These are phyloP conservation scores for Arxiozyma heterogenica DNA, from an alignment of 1,139 yeast genomes.

Conservation along the genomic window DNA sequence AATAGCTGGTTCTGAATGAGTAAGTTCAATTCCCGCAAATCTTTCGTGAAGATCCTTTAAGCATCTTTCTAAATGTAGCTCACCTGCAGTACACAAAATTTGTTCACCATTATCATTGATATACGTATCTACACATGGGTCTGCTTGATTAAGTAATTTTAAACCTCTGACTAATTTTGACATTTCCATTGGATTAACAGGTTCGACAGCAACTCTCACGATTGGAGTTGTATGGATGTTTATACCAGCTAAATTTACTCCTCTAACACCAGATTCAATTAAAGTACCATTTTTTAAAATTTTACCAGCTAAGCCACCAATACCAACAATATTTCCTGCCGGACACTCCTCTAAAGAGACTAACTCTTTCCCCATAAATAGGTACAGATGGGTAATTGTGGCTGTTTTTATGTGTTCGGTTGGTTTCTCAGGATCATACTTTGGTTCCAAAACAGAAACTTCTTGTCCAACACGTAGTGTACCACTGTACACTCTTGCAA, in stretches of 20 bases:
- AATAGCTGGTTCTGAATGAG: constrained; percentile 84
- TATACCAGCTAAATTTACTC: constrained; percentile 67
- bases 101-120: constrained; percentile 86
- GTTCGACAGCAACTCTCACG: constrained; percentile 89
- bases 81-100: constrained; percentile 92
- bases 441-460: constrained; percentile 73
- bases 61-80: constrained; percentile 84
- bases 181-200: constrained; percentile 75
- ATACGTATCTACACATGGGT: constrained; percentile 84
- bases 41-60: constrained; percentile 79
- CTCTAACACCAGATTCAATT: constrained; percentile 39
- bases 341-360: constrained; percentile 73
- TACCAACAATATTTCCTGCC: constrained; percentile 92
- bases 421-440: constrained; percentile 67
- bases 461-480: constrained; percentile 65
- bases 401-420: constrained; percentile 47
- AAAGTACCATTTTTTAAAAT: constrained; percentile 83
- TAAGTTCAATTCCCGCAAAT: constrained; percentile 85
- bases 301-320: constrained; percentile 79
- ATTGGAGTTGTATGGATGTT: constrained; percentile 69
- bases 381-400: constrained; percentile 56
- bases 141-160: constrained; percentile 71
- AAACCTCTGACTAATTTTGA: constrained; percentile 71
- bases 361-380: constrained; percentile 89
- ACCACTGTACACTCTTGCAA: constrained; percentile 86